Evolutionary conservation across 371 early-diverging fungal genomes (phyloP).

Genomic region (Rhizomucor miehei): DNA sequence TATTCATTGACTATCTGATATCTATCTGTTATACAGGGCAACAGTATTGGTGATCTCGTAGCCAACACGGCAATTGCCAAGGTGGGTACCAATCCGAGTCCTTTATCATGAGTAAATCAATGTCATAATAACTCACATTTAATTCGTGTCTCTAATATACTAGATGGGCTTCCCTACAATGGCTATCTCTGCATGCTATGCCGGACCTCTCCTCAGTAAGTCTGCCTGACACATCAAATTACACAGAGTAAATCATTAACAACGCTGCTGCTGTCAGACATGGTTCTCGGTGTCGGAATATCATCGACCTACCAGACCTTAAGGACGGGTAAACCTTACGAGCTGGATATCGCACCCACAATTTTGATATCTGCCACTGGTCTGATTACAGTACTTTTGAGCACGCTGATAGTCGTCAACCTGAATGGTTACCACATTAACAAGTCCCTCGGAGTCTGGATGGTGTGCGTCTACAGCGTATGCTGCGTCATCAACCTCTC

Average conservation of each 20-base stretch:
- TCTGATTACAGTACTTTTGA: slow-evolving; percentile 43
- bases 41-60: slow-evolving; percentile 82
- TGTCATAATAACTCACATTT: too few relatives aligned
- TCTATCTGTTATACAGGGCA: slow-evolving; percentile 49
- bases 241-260: too few relatives aligned
- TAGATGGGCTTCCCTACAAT: slow-evolving; percentile 81
- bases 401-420: slow-evolving; percentile 51
- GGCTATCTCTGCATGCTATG: slow-evolving; percentile 87
- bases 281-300: slow-evolving; percentile 76
- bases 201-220: slow-evolving; percentile 77
- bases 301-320: slow-evolving; percentile 56
- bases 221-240: too few relatives aligned
- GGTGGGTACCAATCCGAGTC: slow-evolving; percentile 11
- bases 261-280: slow-evolving; percentile 33
- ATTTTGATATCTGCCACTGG: slow-evolving; percentile 52
- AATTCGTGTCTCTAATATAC: too few relatives aligned
- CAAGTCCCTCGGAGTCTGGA: slow-evolving; percentile 46
- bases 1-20: too few relatives aligned
- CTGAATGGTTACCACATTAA: slow-evolving; percentile 47
- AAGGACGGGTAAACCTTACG: slow-evolving; percentile 35
- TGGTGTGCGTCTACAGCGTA: slow-evolving; percentile 43
- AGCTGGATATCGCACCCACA: slow-evolving; percentile 52
- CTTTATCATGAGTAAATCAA: neutral
- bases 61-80: slow-evolving; percentile 81
- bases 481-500: slow-evolving; percentile 43